Evolutionary conservation across 2,329 filamentous ascomycete genomes (phyloP).

Genomic region (Penicillium sp.): DNA sequence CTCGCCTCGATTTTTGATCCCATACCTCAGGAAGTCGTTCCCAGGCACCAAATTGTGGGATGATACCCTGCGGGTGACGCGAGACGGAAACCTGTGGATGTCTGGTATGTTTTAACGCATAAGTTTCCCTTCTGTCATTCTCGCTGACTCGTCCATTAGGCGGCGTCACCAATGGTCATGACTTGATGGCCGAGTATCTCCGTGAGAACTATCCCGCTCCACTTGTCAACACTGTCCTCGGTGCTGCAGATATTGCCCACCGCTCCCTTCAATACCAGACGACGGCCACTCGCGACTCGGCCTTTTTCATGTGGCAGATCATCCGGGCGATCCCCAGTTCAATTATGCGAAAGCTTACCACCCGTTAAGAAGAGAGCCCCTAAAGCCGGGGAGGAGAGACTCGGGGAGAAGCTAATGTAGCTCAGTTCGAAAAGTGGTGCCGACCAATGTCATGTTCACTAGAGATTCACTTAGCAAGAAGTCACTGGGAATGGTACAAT

Average conservation of each 20-base stretch:
- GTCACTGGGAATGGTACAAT: not conserved
- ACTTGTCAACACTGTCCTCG: slow-evolving; percentile 37
- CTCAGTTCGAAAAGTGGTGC: not conserved
- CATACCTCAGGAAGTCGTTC: slow-evolving; percentile 25
- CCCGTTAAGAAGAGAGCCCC: not conserved
- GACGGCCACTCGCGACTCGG: slow-evolving; percentile 6
- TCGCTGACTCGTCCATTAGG: slow-evolving; percentile 10
- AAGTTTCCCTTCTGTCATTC: not conserved
- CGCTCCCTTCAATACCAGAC: slow-evolving; percentile 29
- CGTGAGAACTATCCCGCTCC: slow-evolving; percentile 20
- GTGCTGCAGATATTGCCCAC: slow-evolving; percentile 36
- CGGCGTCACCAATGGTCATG: slow-evolving; percentile 31
- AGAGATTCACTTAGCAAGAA: not conserved
- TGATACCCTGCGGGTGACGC: slow-evolving; percentile 17
- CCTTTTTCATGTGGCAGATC: slow-evolving; percentile 22
- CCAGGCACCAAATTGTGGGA: slow-evolving; percentile 26
- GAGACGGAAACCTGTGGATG: slow-evolving; percentile 30
- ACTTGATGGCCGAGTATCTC: slow-evolving; percentile 27
- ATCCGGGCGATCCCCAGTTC: slow-evolving; percentile 16
- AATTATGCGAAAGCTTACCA: slow-evolving; percentile 4
- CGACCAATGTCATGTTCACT: not conserved
- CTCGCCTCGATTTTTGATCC: slow-evolving; percentile 26
- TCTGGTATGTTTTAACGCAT: slow-evolving; percentile 16
- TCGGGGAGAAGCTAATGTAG: not conserved
- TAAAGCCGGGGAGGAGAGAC: not conserved